Percentiles rank a stretch among this genome's conserved stretches.
These are phyloP conservation scores for Sarcocystis neurona DNA, from an alignment of 169 alveolate genomes.

Conservation along the genomic window DNA sequence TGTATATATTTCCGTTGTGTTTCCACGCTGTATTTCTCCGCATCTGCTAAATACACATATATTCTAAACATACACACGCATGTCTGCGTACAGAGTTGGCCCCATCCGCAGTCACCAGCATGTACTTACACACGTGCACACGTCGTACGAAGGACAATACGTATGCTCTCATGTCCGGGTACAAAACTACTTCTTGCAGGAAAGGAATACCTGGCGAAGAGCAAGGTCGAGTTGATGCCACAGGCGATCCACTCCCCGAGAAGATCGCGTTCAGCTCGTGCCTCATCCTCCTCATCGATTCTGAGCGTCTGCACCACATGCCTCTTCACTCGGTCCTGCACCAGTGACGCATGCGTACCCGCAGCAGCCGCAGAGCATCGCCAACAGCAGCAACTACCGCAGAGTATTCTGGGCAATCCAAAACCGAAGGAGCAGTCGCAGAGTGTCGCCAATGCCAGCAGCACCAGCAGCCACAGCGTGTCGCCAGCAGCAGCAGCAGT, in stretches of 20 bases:
- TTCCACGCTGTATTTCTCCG: background rate
- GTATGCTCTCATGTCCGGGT: background rate
- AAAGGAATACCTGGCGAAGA: conserved; percentile 58
- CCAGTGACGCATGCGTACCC: background rate
- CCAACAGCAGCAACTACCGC: background rate
- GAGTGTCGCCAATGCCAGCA: background rate
- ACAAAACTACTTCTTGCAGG: background rate
- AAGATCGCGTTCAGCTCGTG: conserved; percentile 58
- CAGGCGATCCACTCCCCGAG: conserved; percentile 66
- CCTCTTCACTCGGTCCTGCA: conserved; percentile 59
- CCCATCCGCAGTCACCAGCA: background rate
- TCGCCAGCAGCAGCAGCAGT: background rate
- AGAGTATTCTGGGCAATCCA: background rate
- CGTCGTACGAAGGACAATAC: background rate
- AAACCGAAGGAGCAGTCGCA: background rate
- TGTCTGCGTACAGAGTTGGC: background rate
- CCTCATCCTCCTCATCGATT: conserved; percentile 46
- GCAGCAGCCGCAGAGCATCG: background rate
- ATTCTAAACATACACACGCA: background rate
- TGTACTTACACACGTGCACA: background rate
- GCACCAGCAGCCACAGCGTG: background rate
- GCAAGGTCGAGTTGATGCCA: conserved; percentile 62
- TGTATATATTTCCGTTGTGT: background rate
- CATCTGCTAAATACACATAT: background rate
- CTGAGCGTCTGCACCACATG: conserved; percentile 37